Conservation (phyloP, 2,329 filamentous ascomycete species). For the Talaromyces marneffei region DNA sequence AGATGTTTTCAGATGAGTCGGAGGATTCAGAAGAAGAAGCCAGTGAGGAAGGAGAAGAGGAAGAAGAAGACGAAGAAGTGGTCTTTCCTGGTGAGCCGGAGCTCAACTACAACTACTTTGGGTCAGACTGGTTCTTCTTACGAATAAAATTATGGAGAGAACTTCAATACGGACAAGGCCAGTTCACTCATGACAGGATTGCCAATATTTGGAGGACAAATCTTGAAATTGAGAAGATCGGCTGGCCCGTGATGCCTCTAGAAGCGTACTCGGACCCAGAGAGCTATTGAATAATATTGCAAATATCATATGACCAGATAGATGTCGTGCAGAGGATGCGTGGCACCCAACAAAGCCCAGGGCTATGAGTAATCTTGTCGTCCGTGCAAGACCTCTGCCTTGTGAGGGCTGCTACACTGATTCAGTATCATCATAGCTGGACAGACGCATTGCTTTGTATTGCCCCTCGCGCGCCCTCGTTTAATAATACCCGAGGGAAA, state of each 20-base stretch:
- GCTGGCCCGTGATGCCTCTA: background rate
- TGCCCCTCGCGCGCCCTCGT: too few species aligned
- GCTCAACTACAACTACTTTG: background rate
- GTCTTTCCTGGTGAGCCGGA: background rate
- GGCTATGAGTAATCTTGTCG: too few species aligned
- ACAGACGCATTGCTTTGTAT: background rate
- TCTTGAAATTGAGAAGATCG: constrained; percentile 1
- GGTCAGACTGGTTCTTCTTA: background rate
- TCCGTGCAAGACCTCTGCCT: too few species aligned
- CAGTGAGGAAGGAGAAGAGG: too few species aligned
- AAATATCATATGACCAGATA: too few species aligned
- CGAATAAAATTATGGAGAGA: background rate
- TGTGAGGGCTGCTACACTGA: too few species aligned
- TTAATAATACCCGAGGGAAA: too few species aligned
- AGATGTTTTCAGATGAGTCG: background rate
- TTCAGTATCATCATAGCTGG: background rate
- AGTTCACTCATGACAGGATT: background rate
- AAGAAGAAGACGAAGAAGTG: background rate
- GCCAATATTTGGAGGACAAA: constrained; percentile 1
- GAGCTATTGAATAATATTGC: background rate
- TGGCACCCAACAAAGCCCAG: too few species aligned
- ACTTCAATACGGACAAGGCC: background rate
- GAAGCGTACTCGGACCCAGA: background rate
- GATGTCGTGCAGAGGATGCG: too few species aligned
- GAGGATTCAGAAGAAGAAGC: background rate